Evolutionary conservation across 176 grass and related monocot species (phyloP), one percentile per base, ranked within the genome.

Genomic region (Areca catechu): DNA sequence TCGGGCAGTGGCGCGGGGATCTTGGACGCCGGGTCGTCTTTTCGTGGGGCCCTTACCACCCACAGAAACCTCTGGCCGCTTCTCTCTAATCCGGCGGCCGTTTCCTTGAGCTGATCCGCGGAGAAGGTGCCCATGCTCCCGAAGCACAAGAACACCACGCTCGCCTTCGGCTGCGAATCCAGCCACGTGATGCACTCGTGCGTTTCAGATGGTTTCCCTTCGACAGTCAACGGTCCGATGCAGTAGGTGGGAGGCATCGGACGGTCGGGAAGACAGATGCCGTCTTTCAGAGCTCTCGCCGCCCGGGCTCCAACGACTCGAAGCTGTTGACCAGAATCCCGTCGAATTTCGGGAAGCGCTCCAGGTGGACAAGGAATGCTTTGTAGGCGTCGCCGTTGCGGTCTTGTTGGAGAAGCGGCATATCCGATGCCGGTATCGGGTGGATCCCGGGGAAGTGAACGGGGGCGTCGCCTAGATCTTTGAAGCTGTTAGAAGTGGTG

Each of bases 321-420:
- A 68, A 76, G 16, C 49, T 58, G 57, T 76, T 76, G 20, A 76
- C 49, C 1, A 76, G 34, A 24, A 76, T 67, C 25, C 62, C 62
- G 19, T 47, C 48, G 30, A 51, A 49, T 1, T 5, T 61, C 58
- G 2, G 16, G 17, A 7, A 19, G 16, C 6, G 4, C 6, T 43
- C 7, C 24, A 19, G 3, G 27, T 23, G 27, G 17, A 34, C 16
- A 17, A 29, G 7, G 27, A 61, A 3, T 16, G 28, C 28, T 37
- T 57, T 69, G 50, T 55, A 69, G 16, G 5, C 56, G 50, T 56
- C 23, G 5, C 22, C 56, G 6, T 69, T 19, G 10, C 51, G 10
- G 22, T 69, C 66, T 1, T 30, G 66, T 15, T 57, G 15, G 5
- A 4, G 2, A 50, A 1, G 5, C 23, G 62, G 62, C 7, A 22